Evolutionary conservation across 345 rosid species (phyloP).

Genomic region (Rhodomyrtus tomentosa): DNA sequence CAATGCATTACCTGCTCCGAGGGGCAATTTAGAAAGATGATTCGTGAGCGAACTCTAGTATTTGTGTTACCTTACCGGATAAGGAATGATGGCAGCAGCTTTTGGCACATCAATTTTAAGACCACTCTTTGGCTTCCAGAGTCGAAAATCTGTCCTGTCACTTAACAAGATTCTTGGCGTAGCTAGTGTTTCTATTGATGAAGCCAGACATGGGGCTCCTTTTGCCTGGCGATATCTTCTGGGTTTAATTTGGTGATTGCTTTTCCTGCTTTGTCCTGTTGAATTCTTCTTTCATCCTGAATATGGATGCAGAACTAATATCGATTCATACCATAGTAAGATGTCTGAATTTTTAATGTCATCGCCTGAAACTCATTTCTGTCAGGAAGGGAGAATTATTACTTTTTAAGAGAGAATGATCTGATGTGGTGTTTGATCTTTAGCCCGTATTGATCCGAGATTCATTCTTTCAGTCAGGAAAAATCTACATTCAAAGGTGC

Average conservation of each 20-base stretch:
- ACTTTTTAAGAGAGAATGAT: background rate
- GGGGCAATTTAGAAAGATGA: background rate
- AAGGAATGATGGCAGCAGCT: background rate
- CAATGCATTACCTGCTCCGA: background rate
- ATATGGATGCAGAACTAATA: background rate
- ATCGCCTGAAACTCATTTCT: background rate
- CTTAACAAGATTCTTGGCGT: background rate
- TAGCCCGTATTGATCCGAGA: background rate
- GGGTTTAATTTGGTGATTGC: background rate
- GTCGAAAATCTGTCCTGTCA: too few species aligned
- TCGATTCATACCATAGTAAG: background rate
- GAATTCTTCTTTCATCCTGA: background rate
- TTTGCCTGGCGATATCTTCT: background rate
- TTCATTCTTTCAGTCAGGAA: conserved; percentile 61
- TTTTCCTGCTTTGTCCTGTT: background rate
- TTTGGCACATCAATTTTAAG: too few species aligned
- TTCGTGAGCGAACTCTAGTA: background rate
- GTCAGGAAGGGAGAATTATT: background rate
- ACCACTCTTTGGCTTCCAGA: too few species aligned
- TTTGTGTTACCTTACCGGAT: background rate
- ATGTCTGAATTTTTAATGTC: background rate
- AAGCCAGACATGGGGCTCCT: background rate
- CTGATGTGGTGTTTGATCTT: background rate
- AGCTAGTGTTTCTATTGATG: background rate
- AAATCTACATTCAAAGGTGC: conserved; percentile 64